Evolutionary conservation across 148 eudicot genomes (phyloP), one percentile per base, ranked within the genome.

Genomic region (Persicaria tinctoria): DNA sequence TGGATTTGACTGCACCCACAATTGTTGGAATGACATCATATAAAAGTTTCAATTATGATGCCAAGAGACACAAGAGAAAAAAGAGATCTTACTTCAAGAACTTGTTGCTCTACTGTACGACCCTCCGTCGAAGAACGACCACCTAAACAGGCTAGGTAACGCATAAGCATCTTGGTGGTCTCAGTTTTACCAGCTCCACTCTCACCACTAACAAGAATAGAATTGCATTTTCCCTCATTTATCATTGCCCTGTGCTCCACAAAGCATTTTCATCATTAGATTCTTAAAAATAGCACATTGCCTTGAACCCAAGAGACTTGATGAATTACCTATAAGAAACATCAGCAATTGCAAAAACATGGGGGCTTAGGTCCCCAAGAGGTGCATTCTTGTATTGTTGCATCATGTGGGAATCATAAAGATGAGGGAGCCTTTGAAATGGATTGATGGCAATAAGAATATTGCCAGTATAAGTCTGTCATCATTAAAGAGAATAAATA

Each of bases 171-270:
- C 84, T 93, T 93, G 56, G 98, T 94, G 64, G 96, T 94, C 89
- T 94, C 98, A 48, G 98, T 94, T 88, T 94, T 94, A 74, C 98
- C 98, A 13, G 97, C 97, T 78, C 97, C 97, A 87, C 97, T 94
- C 83, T 94, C 97, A 75, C 97, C 94, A 80, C 97, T 89, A 44
- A 94, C 97, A 32, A 93, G 93, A 84, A 94, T 91, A 8, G 98
- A 93, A 81, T 93, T 93, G 83, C 97, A 87, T 85, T 91, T 91
- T 32, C 89, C 87, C 86, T 93, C 97, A 53, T 91, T 87, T 72
- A 91, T 80, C 98, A 93, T 93, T 57, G 95, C 98, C 92, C 98
- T 93, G 74, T 72, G 55, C 50, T 79, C 78, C 78, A 69, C 47
- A 76, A 78, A 77, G 62, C 51, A 50, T 47, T 16, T 17, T n/a